Evolutionary conservation across 1,284 basidiomycete species (phyloP), one percentile per base, ranked within the genome.

Genomic region (Apiotrichum laibachii): DNA sequence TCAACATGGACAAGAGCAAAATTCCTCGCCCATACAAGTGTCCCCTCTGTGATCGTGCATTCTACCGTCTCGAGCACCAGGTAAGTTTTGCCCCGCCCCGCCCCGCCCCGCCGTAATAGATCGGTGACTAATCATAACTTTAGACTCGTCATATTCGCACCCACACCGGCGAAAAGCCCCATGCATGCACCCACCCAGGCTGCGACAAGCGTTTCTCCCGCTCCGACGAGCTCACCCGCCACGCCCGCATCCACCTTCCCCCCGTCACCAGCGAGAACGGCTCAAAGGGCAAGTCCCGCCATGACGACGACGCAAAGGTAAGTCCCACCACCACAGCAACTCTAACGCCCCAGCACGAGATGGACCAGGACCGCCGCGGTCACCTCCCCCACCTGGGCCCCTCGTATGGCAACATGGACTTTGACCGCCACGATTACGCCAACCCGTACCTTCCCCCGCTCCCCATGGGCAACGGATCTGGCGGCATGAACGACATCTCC

Each of bases 201-300:
- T 99, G 95, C 83, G 94, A 97, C 79, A 99, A 98, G 79, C 89
- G 93, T 33, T 99, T 99, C 79, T 95, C 91, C 35, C 87, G 95
- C 63, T 94, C 91, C 19, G 95, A 99, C 80, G 95, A 99, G 79
- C 85, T 99, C 67, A 99, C 95, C 22, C 85, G 95, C 58, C 95
- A 99, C 72, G 88, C 91, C 0, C 86, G 95, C 57, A 99, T 98
- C 69, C 95, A 99, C 78, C 87, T 80, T 47, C 81, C 73, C 0
- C 64, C 71, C 1, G 69, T 68, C n/a, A 50, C 35, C 9, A 56
- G 60, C 15, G 75, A 77, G 59, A 71, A 67, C 37, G 67, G 67
- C 4, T 56, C 53, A 16, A 65, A 67, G 50, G 62, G 63, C 33
- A 73, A 63, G 68, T 63, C 35, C 19, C 69, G 68, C 26, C 66